Percentiles rank a stretch among this genome's conserved stretches.
These are phyloP conservation scores for Penicillium sp. DNA, from an alignment of 2,329 filamentous ascomycete genomes.

Conservation along the genomic window DNA sequence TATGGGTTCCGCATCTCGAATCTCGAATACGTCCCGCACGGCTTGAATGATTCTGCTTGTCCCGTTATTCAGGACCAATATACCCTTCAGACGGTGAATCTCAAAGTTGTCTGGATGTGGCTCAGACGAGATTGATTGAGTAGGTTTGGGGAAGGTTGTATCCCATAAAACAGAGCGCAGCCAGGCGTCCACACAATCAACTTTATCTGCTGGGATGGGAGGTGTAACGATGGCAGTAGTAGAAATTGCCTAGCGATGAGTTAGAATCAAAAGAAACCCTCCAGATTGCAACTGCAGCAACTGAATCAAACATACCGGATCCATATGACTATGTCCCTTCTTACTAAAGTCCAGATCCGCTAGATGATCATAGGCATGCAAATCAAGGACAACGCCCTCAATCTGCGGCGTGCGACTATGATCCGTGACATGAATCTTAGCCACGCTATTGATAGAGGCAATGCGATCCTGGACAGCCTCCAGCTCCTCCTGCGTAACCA, in stretches of 20 bases:
- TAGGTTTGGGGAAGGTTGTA: conserved; percentile 29
- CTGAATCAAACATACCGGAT: conserved; percentile 59
- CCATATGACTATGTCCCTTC: conserved; percentile 86
- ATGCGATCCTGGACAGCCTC: conserved; percentile 69
- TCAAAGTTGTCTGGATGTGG: conserved; percentile 58
- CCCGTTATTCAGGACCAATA: conserved; percentile 65
- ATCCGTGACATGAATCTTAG: conserved; percentile 77
- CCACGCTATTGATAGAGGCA: conserved; percentile 82
- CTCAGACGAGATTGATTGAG: conserved; percentile 8
- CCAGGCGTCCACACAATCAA: conserved; percentile 73
- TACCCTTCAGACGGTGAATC: conserved; percentile 84
- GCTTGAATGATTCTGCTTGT: conserved; percentile 78
- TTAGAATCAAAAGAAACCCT: not conserved
- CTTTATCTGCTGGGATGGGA: conserved; percentile 55
- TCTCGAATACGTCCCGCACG: conserved; percentile 90
- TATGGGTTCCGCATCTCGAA: conserved; percentile 60
- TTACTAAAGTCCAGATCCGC: conserved; percentile 66
- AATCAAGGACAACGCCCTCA: conserved; percentile 81
- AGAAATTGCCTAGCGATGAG: conserved; percentile 66
- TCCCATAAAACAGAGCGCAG: conserved; percentile 85
- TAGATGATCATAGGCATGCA: conserved; percentile 89
- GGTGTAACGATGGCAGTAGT: conserved; percentile 73
- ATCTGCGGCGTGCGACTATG: conserved; percentile 77
- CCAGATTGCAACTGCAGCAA: not conserved
- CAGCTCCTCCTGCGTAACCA: conserved; percentile 71